Evolutionary conservation across 2,329 filamentous ascomycete genomes (phyloP), one percentile per base, ranked within the genome.

Genomic region (Aspergillus sergii): DNA sequence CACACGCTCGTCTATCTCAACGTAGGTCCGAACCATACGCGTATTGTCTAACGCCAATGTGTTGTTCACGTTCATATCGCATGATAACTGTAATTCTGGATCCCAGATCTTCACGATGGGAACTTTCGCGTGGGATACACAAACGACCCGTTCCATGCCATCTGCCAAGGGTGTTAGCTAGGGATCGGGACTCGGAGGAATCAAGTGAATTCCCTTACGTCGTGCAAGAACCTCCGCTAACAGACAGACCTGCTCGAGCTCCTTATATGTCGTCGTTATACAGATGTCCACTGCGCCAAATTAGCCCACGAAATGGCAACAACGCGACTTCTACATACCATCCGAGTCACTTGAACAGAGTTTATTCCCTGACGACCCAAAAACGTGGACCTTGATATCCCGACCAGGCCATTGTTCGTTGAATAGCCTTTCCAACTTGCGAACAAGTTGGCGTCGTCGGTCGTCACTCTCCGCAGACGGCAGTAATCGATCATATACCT

Each of bases 21-120:
- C 93, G 79, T 99, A 99, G 0, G 93, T 97, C 75, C 94, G 92
- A 72, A 99, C 95, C 94, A 99, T 96, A 57, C 94, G 89, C 16
- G 95, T 99, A 73, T 99, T 99, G 78, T 98, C 94, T 65, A 99
- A 83, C 4, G 95, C 95, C 59, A 96, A 80, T 0, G 94, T 95
- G 72, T 98, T 99, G 82, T 99, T 99, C 80, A 99, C 94, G 71
- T 99, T 99, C 90, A 99, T 95, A 76, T 99, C 95, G 77, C 94
- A 97, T 19, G 93, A 91, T 57, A 99, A 84, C 68, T 89, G 84
- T 62, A 97, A 83, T 76, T 97, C 93, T 3, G 95, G 95, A 76
- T 99, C 95, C 94, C 95, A 99, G 61, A 97, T 92, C 82, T 98
- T 98, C 70, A 99, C 95, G 73, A 99, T 99, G 4, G 95, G 94